Base-by-base conservation (phyloP, 2,329 filamentous ascomycete genomes). In the Thielaviopsis ethacetica region DNA sequence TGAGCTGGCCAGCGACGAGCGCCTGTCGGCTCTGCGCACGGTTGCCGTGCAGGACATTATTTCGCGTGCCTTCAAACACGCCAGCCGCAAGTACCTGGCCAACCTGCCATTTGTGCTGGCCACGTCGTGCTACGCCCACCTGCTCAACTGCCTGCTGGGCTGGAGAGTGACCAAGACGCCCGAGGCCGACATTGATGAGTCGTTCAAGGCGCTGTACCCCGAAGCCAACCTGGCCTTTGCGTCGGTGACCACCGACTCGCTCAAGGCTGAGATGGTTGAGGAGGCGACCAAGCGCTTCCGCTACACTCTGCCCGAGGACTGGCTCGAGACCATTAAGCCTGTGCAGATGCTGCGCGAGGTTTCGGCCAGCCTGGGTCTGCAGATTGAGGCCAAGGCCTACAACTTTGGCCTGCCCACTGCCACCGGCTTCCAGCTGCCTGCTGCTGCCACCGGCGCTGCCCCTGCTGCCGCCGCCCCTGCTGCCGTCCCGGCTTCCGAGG, bases 31-130 rank as follows among this genome's bases (percentile, higher is more conserved):
- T 62, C 76, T 98, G 65, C 83, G 81, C 63, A 81, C 83, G 59
- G 80, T 98, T 44, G 81, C 86, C 62, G 72, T 88, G 50, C 91
- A 95, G 68, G 93, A 98, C 71, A 97, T 97, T 86, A 80, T 97
- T 64, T 80, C 88, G n/a, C 84, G 93, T 74, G 84, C 87, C 5
- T 96, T 97, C 79, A 98, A 98, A 80, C 91, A 98, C 71, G 77
- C 93, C 63, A 80, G 86, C 60, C 84, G 88, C 69, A 80, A 80
- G 65, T 87, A 94, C 69, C 76, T 98, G 62, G 84, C 86, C 63
- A 82, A 86, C 63, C 73, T 96, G 21, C 88, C 93, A 22, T 78
- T 86, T 63, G 83, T 88, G 15, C 84, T 97, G 63, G 83, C 85
- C n/a, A 79, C 88, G 54, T 76, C 87, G 61, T 91, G 87, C 69